A percentile compares a stretch with the other conserved stretches of the same genome.
phyloP scores from a whole-genome alignment of 139 green algal species.

The Chlamydomonas schloesseri region DNA sequence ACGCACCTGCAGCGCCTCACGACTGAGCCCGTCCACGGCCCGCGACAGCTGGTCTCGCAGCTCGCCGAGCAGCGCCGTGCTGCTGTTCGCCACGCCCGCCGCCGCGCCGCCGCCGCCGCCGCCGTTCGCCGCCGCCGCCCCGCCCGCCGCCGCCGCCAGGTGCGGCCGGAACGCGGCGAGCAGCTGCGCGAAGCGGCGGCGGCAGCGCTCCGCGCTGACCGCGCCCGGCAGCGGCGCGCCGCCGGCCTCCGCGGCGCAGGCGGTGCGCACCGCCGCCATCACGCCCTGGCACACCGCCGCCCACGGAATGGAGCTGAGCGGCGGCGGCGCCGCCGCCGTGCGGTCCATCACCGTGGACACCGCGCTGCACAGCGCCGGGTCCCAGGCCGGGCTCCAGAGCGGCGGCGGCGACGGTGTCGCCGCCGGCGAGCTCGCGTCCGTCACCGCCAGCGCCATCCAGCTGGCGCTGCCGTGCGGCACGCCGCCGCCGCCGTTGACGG shows the following conservation, averaged over 20 bases:
- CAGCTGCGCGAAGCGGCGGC: constrained; percentile 23
- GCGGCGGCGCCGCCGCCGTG: neutral
- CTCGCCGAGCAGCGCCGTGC: constrained; percentile 1
- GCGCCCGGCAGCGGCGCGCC: neutral
- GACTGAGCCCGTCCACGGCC: constrained; percentile 18
- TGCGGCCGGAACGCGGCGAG: constrained; percentile 28
- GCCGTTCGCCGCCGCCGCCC: neutral
- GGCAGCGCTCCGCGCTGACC: constrained; percentile 9
- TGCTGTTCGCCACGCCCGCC: neutral
- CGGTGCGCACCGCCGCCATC: neutral
- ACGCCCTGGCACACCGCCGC: constrained; percentile 14
- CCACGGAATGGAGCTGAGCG: constrained; percentile 19
- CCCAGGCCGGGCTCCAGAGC: constrained; percentile 30
- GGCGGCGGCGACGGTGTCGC: neutral
- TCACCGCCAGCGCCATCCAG: constrained; percentile 13
- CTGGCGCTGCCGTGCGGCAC: neutral
- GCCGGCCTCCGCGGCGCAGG: neutral
- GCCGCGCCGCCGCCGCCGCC: neutral
- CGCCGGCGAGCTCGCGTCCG: neutral
- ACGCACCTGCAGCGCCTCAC: constrained; percentile 23
- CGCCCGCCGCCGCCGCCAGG: neutral
- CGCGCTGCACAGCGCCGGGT: constrained; percentile 33
- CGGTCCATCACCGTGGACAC: constrained; percentile 16
- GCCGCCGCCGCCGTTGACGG: neutral
- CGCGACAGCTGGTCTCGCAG: neutral